Conservation (phyloP, 1,284 basidiomycete species). For the Tilletia setariae region DNA sequence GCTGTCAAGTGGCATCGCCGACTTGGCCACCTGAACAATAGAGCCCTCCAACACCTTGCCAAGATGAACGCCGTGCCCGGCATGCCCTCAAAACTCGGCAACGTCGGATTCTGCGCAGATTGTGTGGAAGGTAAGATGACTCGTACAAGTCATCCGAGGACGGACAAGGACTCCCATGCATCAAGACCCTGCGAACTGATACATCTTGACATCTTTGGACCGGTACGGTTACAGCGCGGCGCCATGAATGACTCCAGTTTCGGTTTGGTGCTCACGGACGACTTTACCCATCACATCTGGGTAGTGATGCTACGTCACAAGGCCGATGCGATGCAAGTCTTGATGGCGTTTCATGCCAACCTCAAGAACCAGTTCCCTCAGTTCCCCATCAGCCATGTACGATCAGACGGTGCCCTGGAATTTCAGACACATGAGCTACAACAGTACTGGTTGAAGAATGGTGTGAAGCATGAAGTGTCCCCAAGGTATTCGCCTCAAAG, state of each 20-base stretch:
- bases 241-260: neutral
- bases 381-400: neutral
- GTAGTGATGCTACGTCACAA: neutral
- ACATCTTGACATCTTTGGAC: conserved; percentile 3
- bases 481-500: conserved; percentile 6
- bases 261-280: neutral
- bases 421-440: neutral
- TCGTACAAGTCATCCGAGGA: neutral
- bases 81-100: neutral
- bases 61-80: neutral
- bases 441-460: neutral
- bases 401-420: neutral
- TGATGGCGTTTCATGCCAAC: neutral
- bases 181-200: neutral
- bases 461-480: neutral
- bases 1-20: neutral
- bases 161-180: neutral
- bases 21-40: neutral
- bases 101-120: neutral
- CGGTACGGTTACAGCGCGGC: too few relatives aligned
- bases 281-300: neutral
- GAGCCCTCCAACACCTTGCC: neutral
- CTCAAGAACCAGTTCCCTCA: neutral
- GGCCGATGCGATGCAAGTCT: neutral
- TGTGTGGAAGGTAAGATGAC: neutral